phyloP scores from a whole-genome alignment of 1,284 basidiomycete genomes.

The Austroboletus novae-zelandiae region DNA sequence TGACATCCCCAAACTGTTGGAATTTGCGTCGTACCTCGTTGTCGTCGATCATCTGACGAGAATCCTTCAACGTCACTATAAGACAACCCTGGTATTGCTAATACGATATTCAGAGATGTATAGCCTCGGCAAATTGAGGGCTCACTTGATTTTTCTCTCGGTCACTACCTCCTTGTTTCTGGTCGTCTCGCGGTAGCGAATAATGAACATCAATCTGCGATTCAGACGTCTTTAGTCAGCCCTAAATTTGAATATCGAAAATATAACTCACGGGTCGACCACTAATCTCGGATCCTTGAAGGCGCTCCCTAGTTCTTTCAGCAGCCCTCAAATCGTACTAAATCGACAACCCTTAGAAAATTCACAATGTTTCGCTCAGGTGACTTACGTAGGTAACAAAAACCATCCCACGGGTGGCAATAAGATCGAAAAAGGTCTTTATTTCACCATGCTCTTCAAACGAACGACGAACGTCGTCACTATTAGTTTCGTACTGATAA shows the following conservation, averaged over 20 bases:
- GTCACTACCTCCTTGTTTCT: conserved; percentile 62
- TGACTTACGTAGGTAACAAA: conserved; percentile 94
- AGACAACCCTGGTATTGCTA: conserved; percentile 80
- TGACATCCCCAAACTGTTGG: conserved; percentile 88
- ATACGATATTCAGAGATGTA: conserved; percentile 9
- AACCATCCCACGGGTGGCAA: conserved; percentile 92
- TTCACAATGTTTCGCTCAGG: neutral
- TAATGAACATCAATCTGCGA: conserved; percentile 95
- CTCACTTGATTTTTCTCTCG: conserved; percentile 86
- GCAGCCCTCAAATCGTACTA: conserved; percentile 92
- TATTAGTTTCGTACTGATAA: conserved; percentile 85
- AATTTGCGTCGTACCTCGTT: conserved; percentile 82
- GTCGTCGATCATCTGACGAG: conserved; percentile 74
- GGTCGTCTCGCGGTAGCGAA: conserved; percentile 89
- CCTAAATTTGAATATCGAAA: neutral
- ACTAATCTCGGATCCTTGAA: conserved; percentile 84
- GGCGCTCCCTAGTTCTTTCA: conserved; percentile 81
- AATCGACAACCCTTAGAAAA: conserved; percentile 9
- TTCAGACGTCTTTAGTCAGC: conserved; percentile 1
- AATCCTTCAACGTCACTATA: conserved; percentile 73
- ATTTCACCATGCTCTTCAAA: conserved; percentile 95
- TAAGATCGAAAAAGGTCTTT: conserved; percentile 95
- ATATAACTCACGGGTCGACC: conserved; percentile 70
- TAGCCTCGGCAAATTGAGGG: neutral
- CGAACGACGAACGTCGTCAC: conserved; percentile 75